Evolutionary conservation across 2,329 filamentous ascomycete genomes (phyloP), one percentile per base, ranked within the genome.

Genomic region (Claviceps maximensis): DNA sequence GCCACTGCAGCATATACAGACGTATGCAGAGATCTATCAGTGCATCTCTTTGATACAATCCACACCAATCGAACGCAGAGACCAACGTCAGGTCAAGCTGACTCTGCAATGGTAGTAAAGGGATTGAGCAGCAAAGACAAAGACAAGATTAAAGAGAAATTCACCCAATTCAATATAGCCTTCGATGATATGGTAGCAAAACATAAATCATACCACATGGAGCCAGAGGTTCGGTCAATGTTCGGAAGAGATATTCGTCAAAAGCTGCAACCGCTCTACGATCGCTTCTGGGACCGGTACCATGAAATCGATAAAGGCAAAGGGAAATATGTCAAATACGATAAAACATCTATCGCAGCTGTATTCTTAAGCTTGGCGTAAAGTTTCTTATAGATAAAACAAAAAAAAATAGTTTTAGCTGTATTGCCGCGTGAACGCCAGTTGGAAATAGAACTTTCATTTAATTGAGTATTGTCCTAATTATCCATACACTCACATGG

Each of bases 301-400:
- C 90, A 96, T 66, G 93, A 97, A 70, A 83, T 97, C 58, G 91
- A 97, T 71, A 96, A 95, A 74, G 93, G 93, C 55, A 94, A 90
- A 71, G 91, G 91, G 60, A 98, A 98, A 70, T 95, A 97, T 69
- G 89, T 95, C 67, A 96, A 95, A 73, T 97, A 95, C 67, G 90
- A 96, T 72, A 96, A 96, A 74, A 76, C 76, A 42, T 80, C 82
- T 48, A 84, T 98, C 62, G 81, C 86, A 47, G 79, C 80, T 23
- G 75, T 84, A 10, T 83, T 83, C 61, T 62, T 73, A 51, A 77
- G 74, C 51, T 66, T 82, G 3, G 62, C 67, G 40, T 69, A 58
- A 33, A 9, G 29, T 9, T 29, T n/a, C n/a, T n/a, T n/a, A n/a
- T n/a, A n/a, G n/a, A 33, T 33, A 33, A 33, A 33, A 33, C 3